Base-by-base conservation (phyloP, 208 protist genomes). In the Trypanosomatidae sp. region DNA sequence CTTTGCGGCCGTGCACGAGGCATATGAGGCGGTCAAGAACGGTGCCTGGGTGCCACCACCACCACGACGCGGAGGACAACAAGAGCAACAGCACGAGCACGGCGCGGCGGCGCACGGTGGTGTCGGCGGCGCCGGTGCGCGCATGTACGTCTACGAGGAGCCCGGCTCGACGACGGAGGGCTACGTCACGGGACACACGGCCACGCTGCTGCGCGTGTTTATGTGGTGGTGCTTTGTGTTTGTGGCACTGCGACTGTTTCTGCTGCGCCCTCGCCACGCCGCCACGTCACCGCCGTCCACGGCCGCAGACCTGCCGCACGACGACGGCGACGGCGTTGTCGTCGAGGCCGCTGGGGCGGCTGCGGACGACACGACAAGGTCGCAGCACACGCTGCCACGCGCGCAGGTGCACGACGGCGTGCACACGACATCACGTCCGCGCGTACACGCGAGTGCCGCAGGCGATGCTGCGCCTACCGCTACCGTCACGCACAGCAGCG, bases 91-190 rank as follows among this genome's bases (percentile, higher is more conserved):
- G n/a, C n/a, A n/a, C n/a, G n/a, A n/a, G n/a, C n/a, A n/a, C n/a
- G n/a, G n/a, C n/a, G n/a, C n/a, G n/a, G n/a, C n/a, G n/a, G n/a
- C n/a, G n/a, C n/a, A n/a, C n/a, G n/a, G n/a, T 58, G 56, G 33
- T 65, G 71, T 61, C 20, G 79, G 68, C 66, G 63, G 75, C 49
- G 43, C 69, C 6, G 59, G 65, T 53, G 56, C 52, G 55, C 70
- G 73, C 27, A 84, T 70, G 61, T 88, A 88, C 48, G 71, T 77
- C 13, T 88, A 88, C 48, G 78, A 88, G 49, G 33, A 75, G 71
- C 78, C 78, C 2, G 78, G 78, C 6, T 84, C 73, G 11, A 84
- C 78, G 13, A 73, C 62, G 21, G 78, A 88, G 30, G 69, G 70
- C 33, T 88, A 88, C 41, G 73, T 88, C 2, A 45, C 59, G 2